Percentiles rank a stretch among this genome's conserved stretches.
These are phyloP conservation scores for Diplodia sapinea DNA, from an alignment of 2,329 filamentous ascomycete genomes.

Conservation along the genomic window DNA sequence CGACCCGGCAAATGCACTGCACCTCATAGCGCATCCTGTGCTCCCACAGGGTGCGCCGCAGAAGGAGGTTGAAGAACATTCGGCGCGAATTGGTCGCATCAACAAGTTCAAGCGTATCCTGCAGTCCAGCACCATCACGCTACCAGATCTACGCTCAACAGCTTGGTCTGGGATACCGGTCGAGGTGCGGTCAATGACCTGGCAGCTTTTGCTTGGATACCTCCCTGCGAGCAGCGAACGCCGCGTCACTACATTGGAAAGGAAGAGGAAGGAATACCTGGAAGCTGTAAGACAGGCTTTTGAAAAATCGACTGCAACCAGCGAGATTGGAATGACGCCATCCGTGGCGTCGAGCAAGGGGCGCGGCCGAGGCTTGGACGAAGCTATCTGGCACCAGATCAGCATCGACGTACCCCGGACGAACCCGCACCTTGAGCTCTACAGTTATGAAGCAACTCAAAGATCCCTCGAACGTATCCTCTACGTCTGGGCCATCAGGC, in stretches of 20 bases:
- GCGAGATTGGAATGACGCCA: constrained; percentile 49
- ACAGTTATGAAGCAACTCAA: constrained; percentile 95
- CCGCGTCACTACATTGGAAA: constrained; percentile 84
- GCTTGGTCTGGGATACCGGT: constrained; percentile 95
- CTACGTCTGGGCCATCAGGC: constrained; percentile 96
- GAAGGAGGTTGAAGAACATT: constrained; percentile 86
- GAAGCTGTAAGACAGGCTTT: constrained; percentile 81
- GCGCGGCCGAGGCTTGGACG: constrained; percentile 79
- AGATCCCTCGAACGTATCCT: constrained; percentile 91
- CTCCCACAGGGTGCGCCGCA: constrained; percentile 73
- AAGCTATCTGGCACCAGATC: constrained; percentile 99
- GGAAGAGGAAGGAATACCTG: constrained; percentile 95
- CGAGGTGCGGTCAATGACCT: constrained; percentile 98
- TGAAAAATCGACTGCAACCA: constrained; percentile 63
- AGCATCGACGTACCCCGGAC: constrained; percentile 97
- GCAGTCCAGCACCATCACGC: constrained; percentile 86
- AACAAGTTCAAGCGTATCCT: constrained; percentile 98
- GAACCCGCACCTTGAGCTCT: constrained; percentile 93
- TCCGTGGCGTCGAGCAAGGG: constrained; percentile 56
- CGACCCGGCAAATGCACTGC: constrained; percentile 88
- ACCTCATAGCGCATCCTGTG: constrained; percentile 87
- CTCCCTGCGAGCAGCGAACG: constrained; percentile 96
- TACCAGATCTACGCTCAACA: constrained; percentile 80
- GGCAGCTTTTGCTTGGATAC: constrained; percentile 94
- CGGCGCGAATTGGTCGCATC: constrained; percentile 86